Conservation (phyloP, 1,284 basidiomycete species). For the Ustilago sp. region DNA sequence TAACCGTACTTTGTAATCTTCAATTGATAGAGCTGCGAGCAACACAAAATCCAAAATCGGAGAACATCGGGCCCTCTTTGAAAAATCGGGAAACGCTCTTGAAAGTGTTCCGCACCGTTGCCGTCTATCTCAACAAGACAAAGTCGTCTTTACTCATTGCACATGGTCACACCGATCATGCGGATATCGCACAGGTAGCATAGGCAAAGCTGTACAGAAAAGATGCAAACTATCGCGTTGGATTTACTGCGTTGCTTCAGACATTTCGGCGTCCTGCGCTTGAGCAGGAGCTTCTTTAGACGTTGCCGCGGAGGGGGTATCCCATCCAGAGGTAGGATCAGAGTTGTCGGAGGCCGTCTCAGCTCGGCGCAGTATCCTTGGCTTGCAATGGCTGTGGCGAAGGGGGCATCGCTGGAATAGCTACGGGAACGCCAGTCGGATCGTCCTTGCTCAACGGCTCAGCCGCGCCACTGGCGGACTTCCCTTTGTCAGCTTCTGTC, state of each 20-base stretch:
- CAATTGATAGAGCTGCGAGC: constrained; percentile 14
- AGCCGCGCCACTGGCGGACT: background rate
- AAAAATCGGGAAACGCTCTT: background rate
- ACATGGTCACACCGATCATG: background rate
- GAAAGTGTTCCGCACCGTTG: background rate
- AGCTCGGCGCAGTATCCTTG: background rate
- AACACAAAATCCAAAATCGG: constrained; percentile 16
- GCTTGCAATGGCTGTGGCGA: constrained; percentile 2
- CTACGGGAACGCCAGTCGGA: constrained; percentile 6
- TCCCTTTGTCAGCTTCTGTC: background rate
- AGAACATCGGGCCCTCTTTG: constrained; percentile 6
- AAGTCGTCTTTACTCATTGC: background rate
- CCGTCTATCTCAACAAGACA: background rate
- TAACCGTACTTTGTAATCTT: no score
- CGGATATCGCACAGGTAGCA: no score
- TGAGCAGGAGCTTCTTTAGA: constrained; percentile 9
- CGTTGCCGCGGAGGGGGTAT: background rate
- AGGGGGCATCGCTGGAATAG: constrained; percentile 2
- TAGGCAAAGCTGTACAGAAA: background rate
- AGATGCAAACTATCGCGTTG: background rate
- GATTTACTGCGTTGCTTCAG: constrained; percentile 17
- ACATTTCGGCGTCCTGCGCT: constrained; percentile 30
- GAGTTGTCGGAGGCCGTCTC: background rate
- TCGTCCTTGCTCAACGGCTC: constrained; percentile 2
- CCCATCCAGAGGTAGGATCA: constrained; percentile 7